These are phyloP conservation scores for Lophiostoma macrostomum DNA, from an alignment of 495 filamentous ascomycete genomes.

Conservation along the genomic window DNA sequence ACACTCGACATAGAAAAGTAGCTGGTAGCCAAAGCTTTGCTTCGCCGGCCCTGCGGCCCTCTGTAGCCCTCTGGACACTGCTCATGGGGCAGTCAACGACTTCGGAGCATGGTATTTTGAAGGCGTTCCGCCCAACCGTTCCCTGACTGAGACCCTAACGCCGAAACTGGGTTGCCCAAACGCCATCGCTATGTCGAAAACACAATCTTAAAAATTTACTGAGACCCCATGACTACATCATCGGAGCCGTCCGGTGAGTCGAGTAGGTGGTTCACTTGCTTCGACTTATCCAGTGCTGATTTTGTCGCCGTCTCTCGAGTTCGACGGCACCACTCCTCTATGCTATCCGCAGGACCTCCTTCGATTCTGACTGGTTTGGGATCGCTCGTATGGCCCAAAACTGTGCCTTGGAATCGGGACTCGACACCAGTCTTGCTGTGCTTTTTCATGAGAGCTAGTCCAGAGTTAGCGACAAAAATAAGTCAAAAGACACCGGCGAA, in stretches of 20 bases:
- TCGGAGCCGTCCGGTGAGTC: not conserved
- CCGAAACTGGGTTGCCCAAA: conserved; percentile 4
- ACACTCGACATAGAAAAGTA: too few species aligned
- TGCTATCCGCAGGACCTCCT: conserved; percentile 62
- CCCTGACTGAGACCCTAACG: too few species aligned
- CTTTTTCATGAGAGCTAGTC: conserved; percentile 65
- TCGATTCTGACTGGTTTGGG: conserved; percentile 67
- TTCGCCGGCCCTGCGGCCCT: too few species aligned
- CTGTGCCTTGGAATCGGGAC: conserved; percentile 73
- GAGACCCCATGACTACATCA: conserved; percentile 3
- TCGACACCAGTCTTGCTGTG: conserved; percentile 81
- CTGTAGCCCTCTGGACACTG: too few species aligned
- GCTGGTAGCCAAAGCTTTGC: too few species aligned
- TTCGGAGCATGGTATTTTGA: too few species aligned
- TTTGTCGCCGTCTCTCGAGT: conserved; percentile 24
- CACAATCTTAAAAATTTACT: not conserved
- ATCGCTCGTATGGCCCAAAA: conserved; percentile 67
- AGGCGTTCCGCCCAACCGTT: too few species aligned
- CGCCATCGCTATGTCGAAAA: conserved; percentile 28
- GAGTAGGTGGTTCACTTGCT: not conserved
- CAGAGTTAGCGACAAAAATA: conserved; percentile 1
- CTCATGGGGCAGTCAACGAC: too few species aligned
- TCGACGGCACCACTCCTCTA: conserved; percentile 59
- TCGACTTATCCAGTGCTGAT: not conserved
- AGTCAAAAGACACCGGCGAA: not conserved